Conservation (phyloP, 257 asterid species). For the Capsicum chinense region DNA sequence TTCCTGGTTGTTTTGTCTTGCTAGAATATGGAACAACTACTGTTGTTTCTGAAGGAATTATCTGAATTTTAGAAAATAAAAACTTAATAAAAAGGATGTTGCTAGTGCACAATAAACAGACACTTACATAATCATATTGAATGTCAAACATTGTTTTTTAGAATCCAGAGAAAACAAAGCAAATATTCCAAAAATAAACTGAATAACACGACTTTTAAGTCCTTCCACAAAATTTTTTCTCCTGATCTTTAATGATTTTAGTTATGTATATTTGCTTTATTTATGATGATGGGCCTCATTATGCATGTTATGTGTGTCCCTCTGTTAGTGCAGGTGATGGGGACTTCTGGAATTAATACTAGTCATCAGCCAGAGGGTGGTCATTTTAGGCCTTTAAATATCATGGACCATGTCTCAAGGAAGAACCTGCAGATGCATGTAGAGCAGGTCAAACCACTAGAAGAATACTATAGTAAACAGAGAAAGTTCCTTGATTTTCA, state of each 20-base stretch:
- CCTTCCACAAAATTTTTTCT: not conserved
- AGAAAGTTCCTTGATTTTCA: no score
- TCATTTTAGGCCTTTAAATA: no score
- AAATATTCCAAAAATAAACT: no score
- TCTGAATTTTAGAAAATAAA: not conserved
- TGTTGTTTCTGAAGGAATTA: constrained; percentile 16
- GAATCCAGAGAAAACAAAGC: not conserved
- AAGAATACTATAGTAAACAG: no score
- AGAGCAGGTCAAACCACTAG: no score
- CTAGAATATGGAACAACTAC: not conserved
- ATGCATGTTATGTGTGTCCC: not conserved
- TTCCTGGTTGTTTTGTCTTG: constrained; percentile 12
- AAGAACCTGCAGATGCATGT: no score
- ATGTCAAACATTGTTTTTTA: not conserved
- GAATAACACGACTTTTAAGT: not conserved
- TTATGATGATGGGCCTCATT: not conserved
- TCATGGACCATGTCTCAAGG: no score
- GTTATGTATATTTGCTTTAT: not conserved
- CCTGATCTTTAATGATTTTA: constrained; percentile 16
- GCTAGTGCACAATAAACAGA: not conserved
- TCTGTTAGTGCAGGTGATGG: constrained; percentile 76
- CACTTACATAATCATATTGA: not conserved
- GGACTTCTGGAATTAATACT: constrained; percentile 40
- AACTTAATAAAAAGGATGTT: not conserved
- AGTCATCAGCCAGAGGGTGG: no score